Conservation (phyloP, 2,329 filamentous ascomycete species). For the Podosphaera xanthii region DNA sequence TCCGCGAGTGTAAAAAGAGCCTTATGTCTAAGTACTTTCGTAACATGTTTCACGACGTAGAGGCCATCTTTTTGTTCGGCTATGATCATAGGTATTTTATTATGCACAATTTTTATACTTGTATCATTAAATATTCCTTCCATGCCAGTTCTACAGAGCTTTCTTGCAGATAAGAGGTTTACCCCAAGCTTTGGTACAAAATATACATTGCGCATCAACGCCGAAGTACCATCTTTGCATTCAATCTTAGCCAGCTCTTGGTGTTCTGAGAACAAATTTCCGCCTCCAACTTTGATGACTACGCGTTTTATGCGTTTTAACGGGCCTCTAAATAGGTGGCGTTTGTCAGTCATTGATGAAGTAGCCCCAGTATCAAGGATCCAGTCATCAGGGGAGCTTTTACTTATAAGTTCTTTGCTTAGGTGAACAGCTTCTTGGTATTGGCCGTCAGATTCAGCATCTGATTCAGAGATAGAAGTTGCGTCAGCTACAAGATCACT, state of each 20-base stretch:
- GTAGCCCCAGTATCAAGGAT: no score
- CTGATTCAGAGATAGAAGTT: neutral
- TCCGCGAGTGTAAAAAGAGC: neutral
- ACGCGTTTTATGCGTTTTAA: no score
- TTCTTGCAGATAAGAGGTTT: no score
- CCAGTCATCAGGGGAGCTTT: neutral
- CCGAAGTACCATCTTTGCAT: neutral
- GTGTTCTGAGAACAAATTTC: neutral
- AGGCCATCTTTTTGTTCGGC: neutral
- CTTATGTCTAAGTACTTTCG: neutral
- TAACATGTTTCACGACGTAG: neutral
- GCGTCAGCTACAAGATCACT: neutral
- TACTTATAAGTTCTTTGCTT: neutral
- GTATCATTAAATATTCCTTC: neutral
- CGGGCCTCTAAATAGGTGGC: no score
- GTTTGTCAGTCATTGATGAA: no score
- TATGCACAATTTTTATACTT: neutral
- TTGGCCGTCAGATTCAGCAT: neutral
- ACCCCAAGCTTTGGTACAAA: no score
- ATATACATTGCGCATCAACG: no score
- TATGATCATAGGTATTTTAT: neutral
- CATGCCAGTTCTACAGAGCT: neutral
- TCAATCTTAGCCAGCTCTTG: neutral
- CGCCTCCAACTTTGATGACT: no score
- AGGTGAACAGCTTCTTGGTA: neutral